Evolutionary conservation across 23 red algal species (phyloP).

Genomic region (Chondrus crispus): DNA sequence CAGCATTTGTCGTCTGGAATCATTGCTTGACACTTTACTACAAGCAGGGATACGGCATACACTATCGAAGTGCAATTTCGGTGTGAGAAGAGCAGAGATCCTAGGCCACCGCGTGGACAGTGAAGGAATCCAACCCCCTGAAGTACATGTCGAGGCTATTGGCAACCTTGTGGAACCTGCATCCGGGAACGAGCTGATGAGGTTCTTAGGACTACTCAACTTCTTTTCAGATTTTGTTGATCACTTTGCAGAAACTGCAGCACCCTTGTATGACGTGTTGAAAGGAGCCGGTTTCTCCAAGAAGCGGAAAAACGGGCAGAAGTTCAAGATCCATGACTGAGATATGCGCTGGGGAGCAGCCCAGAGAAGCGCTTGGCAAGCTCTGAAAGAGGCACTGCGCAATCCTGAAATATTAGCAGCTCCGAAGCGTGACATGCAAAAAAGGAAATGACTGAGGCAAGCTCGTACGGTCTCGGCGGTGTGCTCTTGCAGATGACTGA

Average conservation of each 20-base stretch:
- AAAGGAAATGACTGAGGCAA: neutral
- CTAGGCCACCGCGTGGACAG: neutral
- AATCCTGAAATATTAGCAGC: neutral
- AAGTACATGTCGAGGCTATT: neutral
- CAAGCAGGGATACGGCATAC: neutral
- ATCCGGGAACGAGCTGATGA: neutral
- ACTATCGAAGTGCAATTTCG: conserved; percentile 12
- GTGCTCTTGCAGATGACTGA: neutral
- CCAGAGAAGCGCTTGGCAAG: neutral
- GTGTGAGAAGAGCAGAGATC: neutral
- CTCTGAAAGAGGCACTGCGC: neutral
- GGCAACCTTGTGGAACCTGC: neutral
- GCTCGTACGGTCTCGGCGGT: neutral
- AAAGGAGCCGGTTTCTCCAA: neutral
- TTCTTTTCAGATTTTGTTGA: neutral
- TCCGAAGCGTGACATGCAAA: neutral
- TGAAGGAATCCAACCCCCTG: neutral
- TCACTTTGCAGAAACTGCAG: neutral
- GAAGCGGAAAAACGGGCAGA: neutral
- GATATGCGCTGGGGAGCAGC: neutral
- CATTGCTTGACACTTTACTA: neutral
- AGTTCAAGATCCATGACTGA: neutral
- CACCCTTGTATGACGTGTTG: neutral
- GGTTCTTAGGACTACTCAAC: neutral
- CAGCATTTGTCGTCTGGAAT: neutral